A percentile compares a stretch with the other conserved stretches of the same genome.
Conservation (phyloP, 2,329 filamentous ascomycete species). For the Cladorrhinum sp. region DNA sequence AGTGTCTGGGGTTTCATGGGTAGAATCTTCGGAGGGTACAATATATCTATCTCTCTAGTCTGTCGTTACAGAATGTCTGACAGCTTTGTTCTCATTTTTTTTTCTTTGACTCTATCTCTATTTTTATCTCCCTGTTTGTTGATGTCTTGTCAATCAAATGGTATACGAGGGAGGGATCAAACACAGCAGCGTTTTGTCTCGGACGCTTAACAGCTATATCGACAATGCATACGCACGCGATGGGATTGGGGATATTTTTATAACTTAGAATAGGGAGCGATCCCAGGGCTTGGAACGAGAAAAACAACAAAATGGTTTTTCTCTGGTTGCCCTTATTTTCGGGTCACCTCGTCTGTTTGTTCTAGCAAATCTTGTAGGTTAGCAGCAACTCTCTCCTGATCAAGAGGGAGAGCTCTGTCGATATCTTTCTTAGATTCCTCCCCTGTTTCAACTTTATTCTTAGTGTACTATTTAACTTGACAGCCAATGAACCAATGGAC, state of each 20-base stretch:
- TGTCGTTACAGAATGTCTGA: neutral
- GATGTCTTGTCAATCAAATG: neutral
- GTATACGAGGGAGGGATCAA: neutral
- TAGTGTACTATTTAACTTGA: no score
- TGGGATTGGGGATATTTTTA: conserved; percentile 15
- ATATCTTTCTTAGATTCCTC: neutral
- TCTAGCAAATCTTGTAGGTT: conserved; percentile 2
- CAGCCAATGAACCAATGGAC: no score
- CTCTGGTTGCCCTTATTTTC: conserved; percentile 10
- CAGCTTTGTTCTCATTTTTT: neutral
- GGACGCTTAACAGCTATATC: neutral
- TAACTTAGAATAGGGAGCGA: conserved; percentile 25
- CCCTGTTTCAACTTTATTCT: no score
- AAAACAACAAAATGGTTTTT: conserved; percentile 7
- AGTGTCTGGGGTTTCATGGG: neutral
- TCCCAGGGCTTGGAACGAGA: conserved; percentile 14
- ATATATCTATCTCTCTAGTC: neutral
- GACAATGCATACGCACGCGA: neutral
- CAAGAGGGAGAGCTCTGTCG: neutral
- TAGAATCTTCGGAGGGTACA: neutral
- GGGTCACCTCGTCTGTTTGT: conserved; percentile 9
- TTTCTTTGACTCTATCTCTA: neutral
- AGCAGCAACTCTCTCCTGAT: neutral
- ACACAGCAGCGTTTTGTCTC: neutral
- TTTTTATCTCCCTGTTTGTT: neutral